These are phyloP conservation scores for Hamigera avellanea DNA, from an alignment of 495 filamentous ascomycete species.

Conservation along the genomic window DNA sequence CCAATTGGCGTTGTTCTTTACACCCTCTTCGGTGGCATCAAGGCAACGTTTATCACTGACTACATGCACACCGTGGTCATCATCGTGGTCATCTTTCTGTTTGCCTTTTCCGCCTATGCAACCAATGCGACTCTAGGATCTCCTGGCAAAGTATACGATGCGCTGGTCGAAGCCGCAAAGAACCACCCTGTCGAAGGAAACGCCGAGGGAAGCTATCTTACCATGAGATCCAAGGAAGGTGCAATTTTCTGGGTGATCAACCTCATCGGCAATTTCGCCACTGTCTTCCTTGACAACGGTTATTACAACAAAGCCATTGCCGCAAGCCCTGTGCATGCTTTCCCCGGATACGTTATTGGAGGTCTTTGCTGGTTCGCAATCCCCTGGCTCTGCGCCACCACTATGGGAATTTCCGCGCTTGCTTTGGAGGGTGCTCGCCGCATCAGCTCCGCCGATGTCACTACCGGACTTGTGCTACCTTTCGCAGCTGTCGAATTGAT, in stretches of 20 bases:
- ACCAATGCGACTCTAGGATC: conserved; percentile 67
- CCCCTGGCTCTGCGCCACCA: conserved; percentile 85
- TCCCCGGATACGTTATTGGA: conserved; percentile 87
- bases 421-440: conserved; percentile 65
- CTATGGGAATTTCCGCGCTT: conserved; percentile 84
- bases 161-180: conserved; percentile 57
- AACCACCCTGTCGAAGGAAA: conserved; percentile 77
- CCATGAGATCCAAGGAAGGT: conserved; percentile 78
- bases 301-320: conserved; percentile 96
- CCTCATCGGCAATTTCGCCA: conserved; percentile 70
- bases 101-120: conserved; percentile 77
- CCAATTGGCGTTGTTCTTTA: conserved; percentile 77
- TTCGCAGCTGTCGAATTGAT: conserved; percentile 83
- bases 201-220: conserved; percentile 74
- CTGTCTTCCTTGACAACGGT: conserved; percentile 69
- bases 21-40: conserved; percentile 71
- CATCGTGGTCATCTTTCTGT: conserved; percentile 81
- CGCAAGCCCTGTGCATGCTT: conserved; percentile 76
- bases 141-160: conserved; percentile 70
- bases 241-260: conserved; percentile 97
- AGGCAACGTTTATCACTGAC: conserved; percentile 64
- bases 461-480: conserved; percentile 77
- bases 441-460: conserved; percentile 65
- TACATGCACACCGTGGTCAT: conserved; percentile 83
- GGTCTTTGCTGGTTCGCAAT: conserved; percentile 94